Conservation (phyloP, 495 filamentous ascomycete species). For the Copromyces sp. region DNA sequence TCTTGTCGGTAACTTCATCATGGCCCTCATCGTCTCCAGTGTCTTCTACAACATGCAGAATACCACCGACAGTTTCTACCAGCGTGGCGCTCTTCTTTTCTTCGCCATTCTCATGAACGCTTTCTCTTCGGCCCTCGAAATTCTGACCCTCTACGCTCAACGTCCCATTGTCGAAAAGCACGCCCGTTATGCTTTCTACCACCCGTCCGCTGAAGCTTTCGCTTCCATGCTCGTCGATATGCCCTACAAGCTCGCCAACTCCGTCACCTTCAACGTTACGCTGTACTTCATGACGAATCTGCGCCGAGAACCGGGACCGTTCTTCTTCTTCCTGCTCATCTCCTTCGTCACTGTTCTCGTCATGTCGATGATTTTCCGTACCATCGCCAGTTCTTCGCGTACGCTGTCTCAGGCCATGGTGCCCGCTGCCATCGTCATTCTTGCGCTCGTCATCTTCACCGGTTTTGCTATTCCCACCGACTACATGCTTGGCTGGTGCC, state of each 20-base stretch:
- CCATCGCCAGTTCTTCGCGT: constrained; percentile 68
- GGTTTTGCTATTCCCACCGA: constrained; percentile 74
- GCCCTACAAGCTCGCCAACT: constrained; percentile 52
- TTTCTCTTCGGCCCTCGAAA: constrained; percentile 68
- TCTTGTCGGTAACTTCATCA: constrained; percentile 61
- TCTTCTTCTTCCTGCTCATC: constrained; percentile 73
- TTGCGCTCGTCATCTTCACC: constrained; percentile 77
- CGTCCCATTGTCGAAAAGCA: constrained; percentile 92
- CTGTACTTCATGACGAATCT: constrained; percentile 85
- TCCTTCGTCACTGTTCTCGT: constrained; percentile 54
- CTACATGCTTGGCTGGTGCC: constrained; percentile 74
- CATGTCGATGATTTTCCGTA: constrained; percentile 78
- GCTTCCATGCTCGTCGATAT: constrained; percentile 75
- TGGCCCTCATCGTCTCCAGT: constrained; percentile 69
- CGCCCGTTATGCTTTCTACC: constrained; percentile 79
- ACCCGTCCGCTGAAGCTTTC: constrained; percentile 78
- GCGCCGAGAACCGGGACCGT: constrained; percentile 64
- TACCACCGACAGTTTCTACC: constrained; percentile 61
- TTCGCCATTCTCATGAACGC: constrained; percentile 83
- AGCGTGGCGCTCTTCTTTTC: constrained; percentile 74
- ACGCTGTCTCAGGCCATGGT: constrained; percentile 78
- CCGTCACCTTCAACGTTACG: constrained; percentile 52
- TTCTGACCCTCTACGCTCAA: constrained; percentile 76
- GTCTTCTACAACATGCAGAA: constrained; percentile 68
- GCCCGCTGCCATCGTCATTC: constrained; percentile 70